Evolutionary conservation across 2,329 filamentous ascomycete species (phyloP).

Genomic region (Botrytis byssoidea): DNA sequence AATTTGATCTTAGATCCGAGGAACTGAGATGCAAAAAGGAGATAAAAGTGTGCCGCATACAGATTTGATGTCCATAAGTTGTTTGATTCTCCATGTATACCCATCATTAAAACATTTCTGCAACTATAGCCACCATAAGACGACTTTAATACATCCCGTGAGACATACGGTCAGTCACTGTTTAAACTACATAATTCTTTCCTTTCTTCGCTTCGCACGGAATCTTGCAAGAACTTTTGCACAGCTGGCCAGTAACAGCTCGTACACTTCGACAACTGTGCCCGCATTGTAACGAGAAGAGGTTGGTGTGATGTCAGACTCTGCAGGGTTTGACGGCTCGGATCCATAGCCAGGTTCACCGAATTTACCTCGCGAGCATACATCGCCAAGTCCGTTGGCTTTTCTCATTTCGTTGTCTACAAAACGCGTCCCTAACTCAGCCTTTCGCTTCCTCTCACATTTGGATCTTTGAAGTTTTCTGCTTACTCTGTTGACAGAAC

Average conservation of each 20-base stretch:
- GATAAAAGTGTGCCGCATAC: neutral
- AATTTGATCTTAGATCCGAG: neutral
- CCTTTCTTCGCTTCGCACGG: no score
- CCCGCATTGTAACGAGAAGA: neutral
- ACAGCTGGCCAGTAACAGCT: neutral
- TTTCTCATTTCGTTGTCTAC: no score
- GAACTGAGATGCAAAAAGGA: fast-evolving
- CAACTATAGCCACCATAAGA: neutral
- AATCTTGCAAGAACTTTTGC: neutral
- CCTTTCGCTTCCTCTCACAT: neutral
- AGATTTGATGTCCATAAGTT: neutral
- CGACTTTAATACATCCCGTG: neutral
- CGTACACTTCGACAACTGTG: neutral
- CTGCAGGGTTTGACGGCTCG: neutral
- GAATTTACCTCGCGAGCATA: no score
- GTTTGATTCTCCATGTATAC: fast-evolving
- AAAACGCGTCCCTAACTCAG: neutral
- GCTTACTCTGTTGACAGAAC: neutral
- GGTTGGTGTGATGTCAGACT: neutral
- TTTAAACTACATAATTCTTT: neutral
- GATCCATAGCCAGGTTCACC: neutral
- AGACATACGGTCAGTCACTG: neutral
- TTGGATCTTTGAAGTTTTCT: neutral
- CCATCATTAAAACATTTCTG: neutral
- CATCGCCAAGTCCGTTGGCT: fast-evolving